Percentiles rank a stretch among this genome's conserved stretches.
Conservation (phyloP, 169 alveolate species). For the Cardiosporidium cionae region DNA sequence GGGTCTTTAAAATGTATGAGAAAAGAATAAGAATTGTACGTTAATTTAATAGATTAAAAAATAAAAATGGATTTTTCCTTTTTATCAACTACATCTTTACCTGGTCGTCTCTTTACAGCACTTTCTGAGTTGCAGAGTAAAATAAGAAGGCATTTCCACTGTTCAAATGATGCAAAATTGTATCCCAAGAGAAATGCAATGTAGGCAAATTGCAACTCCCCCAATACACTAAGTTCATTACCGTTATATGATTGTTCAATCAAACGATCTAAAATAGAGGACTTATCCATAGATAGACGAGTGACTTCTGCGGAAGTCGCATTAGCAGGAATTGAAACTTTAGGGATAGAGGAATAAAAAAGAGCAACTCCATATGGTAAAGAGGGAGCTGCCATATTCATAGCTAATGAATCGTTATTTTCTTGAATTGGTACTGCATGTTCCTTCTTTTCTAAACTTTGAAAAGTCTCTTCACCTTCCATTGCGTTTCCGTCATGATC, state of each 20-base stretch:
- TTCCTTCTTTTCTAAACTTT: neutral
- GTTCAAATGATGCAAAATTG: neutral
- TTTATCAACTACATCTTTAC: no score
- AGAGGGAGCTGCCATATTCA: neutral
- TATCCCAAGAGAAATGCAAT: neutral
- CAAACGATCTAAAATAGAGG: neutral
- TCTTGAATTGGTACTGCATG: neutral
- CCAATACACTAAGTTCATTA: neutral
- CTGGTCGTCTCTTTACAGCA: no score
- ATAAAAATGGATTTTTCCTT: no score
- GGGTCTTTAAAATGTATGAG: no score
- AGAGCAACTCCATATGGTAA: neutral
- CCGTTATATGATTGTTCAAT: neutral
- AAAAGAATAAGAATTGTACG: no score
- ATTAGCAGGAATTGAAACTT: neutral
- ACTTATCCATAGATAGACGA: neutral
- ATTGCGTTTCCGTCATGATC: no score
- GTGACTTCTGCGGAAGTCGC: neutral
- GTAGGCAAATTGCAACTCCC: neutral
- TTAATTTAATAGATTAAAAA: no score
- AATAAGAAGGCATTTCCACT: neutral
- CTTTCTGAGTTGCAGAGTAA: neutral
- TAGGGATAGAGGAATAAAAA: neutral
- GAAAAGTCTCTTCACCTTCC: no score
- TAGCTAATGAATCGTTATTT: no score